Conservation (phyloP, 2,329 filamentous ascomycete genomes). For the Malbranchea cinnamomea region DNA sequence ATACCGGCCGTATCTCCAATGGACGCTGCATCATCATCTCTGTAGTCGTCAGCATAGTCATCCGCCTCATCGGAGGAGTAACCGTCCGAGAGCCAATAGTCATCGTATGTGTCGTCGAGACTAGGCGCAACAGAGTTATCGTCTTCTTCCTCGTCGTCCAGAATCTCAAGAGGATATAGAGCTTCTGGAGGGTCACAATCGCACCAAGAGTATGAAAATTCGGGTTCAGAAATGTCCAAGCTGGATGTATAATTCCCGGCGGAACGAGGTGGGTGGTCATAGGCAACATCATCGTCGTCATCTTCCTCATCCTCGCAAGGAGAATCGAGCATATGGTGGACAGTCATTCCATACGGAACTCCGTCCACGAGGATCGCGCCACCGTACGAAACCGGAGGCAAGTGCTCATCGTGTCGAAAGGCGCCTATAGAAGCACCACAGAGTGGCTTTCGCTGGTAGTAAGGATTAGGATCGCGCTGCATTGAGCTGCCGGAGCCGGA, state of each 20-base stretch:
- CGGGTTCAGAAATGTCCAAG: conserved; percentile 12
- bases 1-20: conserved; percentile 66
- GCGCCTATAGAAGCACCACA: conserved; percentile 91
- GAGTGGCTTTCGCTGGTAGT: conserved; percentile 61
- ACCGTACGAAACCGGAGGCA: conserved; percentile 82
- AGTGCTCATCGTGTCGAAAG: conserved; percentile 68
- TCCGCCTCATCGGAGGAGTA: conserved; percentile 40
- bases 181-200: conserved; percentile 25
- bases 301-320: conserved; percentile 40
- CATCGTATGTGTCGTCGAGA: conserved; percentile 24
- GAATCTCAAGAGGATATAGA: conserved; percentile 35
- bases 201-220: conserved; percentile 23
- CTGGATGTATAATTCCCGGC: conserved; percentile 21
- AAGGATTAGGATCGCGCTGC: conserved; percentile 51
- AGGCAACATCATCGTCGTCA: conserved; percentile 22
- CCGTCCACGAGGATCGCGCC: conserved; percentile 76
- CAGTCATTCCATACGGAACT: conserved; percentile 81
- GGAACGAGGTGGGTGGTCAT: conserved; percentile 28
- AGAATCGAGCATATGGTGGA: conserved; percentile 83
- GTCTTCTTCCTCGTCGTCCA: conserved; percentile 37
- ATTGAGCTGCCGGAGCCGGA: too few relatives aligned
- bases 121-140: conserved; percentile 23
- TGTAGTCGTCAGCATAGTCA: conserved; percentile 31
- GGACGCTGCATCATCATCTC: conserved; percentile 38
- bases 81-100: conserved; percentile 31